Percentiles rank a stretch among this genome's conserved stretches.
phyloP scores from a whole-genome alignment of 495 filamentous ascomycete genomes.

The Penicillium crystallinum region DNA sequence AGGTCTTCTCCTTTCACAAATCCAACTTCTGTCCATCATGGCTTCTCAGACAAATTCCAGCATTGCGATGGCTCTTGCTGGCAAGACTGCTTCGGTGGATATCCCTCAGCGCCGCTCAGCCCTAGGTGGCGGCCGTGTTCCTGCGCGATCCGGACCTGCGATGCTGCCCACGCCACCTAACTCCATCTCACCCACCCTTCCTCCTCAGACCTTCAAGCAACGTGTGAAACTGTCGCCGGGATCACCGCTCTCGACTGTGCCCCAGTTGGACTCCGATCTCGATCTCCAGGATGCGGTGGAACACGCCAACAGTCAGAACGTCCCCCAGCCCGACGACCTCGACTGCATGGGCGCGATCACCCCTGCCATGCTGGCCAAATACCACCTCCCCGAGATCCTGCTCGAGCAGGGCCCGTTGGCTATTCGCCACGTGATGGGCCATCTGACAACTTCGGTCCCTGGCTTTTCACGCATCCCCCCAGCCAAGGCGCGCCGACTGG shows the following conservation, averaged over 20 bases:
- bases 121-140: conserved; percentile 55
- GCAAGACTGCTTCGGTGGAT: conserved; percentile 60
- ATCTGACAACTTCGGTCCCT: conserved; percentile 86
- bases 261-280: conserved; percentile 80
- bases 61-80: conserved; percentile 60
- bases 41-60: conserved; percentile 49
- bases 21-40: conserved; percentile 31
- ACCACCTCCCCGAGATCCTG: conserved; percentile 87
- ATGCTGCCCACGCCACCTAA: conserved; percentile 89
- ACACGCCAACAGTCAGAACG: conserved; percentile 41
- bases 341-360: conserved; percentile 83
- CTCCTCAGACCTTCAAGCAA: conserved; percentile 68
- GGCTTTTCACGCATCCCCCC: conserved; percentile 89
- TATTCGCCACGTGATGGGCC: conserved; percentile 91
- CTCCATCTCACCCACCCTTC: conserved; percentile 87
- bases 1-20: conserved; percentile 3
- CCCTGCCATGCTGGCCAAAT: conserved; percentile 77
- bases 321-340: conserved; percentile 36
- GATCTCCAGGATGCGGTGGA: conserved; percentile 70
- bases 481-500: conserved; percentile 82
- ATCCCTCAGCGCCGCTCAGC: conserved; percentile 64
- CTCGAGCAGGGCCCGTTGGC: conserved; percentile 84
- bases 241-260: conserved; percentile 48
- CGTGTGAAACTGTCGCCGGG: conserved; percentile 38
- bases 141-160: conserved; percentile 49